phyloP scores from a whole-genome alignment of 2,329 filamentous ascomycete genomes.

The Ophiostoma fasciatum region DNA sequence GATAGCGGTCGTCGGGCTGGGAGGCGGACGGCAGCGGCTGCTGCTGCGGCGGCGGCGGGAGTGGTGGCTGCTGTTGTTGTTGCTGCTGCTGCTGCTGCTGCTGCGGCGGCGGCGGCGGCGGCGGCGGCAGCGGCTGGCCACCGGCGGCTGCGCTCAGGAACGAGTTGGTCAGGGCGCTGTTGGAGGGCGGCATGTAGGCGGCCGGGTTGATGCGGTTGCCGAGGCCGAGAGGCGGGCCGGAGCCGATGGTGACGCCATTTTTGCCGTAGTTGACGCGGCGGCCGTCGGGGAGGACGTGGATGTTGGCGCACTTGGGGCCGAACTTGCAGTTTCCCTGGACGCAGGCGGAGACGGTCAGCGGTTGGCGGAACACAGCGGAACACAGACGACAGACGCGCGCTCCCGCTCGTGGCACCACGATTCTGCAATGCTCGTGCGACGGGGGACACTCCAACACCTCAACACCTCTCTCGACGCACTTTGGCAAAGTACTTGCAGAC shows the following conservation, averaged over 20 bases:
- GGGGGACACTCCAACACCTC: too few species aligned
- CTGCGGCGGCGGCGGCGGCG: too few species aligned
- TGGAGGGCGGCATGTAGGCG: slow-evolving; percentile 48
- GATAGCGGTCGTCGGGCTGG: slow-evolving; percentile 22
- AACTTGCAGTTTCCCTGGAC: slow-evolving; percentile 96
- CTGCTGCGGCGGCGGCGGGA: slow-evolving; percentile 14
- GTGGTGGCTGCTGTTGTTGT: slow-evolving; percentile 16
- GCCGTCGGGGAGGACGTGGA: slow-evolving; percentile 88
- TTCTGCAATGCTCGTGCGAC: too few species aligned
- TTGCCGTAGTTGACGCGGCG: slow-evolving; percentile 73
- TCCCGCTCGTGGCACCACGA: too few species aligned
- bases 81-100: slow-evolving; percentile 16
- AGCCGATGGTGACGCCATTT: slow-evolving; percentile 49
- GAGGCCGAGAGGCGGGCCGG: slow-evolving; percentile 41
- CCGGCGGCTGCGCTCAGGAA: slow-evolving; percentile 38
- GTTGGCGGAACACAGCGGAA: not conserved
- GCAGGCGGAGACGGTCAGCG: not conserved
- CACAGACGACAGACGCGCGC: not conserved
- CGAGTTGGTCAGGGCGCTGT: slow-evolving; percentile 57
- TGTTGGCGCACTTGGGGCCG: slow-evolving; percentile 91
- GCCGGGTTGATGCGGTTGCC: slow-evolving; percentile 54
- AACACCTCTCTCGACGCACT: slow-evolving; percentile 39
- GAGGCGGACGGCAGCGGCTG: slow-evolving; percentile 13
- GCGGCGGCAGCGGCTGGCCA: too few species aligned
- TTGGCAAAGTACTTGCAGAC: slow-evolving; percentile 99